A percentile compares a stretch with the other conserved stretches of the same genome.
phyloP scores from a whole-genome alignment of 768 basidiomycete genomes.

The Cubamyces sp. region DNA sequence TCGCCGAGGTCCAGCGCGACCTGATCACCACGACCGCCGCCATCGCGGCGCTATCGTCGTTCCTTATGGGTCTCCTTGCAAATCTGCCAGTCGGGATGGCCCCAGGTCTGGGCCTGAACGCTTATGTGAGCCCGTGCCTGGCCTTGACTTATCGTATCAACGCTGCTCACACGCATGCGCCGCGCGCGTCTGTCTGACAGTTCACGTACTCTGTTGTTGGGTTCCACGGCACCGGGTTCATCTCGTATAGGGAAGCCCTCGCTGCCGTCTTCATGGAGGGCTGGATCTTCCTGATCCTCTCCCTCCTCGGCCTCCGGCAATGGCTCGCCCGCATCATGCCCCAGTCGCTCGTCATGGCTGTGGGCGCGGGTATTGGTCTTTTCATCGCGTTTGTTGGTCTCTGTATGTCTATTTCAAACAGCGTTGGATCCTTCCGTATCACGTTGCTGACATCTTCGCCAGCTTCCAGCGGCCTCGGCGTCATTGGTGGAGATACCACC shows the following conservation, averaged over 20 bases:
- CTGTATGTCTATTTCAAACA: too few species aligned
- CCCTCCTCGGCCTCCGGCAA: constrained; percentile 82
- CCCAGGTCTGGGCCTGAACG: constrained; percentile 83
- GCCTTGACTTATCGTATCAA: background rate
- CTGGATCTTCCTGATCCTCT: constrained; percentile 84
- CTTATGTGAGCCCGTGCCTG: constrained; percentile 57
- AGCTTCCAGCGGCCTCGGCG: constrained; percentile 71
- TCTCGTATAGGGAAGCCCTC: constrained; percentile 79
- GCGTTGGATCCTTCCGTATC: too few species aligned
- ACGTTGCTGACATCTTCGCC: constrained; percentile 3
- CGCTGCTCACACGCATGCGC: constrained; percentile 6
- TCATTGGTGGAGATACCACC: constrained; percentile 72
- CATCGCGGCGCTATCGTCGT: constrained; percentile 71
- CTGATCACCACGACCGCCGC: constrained; percentile 85
- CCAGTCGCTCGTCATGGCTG: constrained; percentile 81
- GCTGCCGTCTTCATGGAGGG: constrained; percentile 89
- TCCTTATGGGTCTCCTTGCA: constrained; percentile 82
- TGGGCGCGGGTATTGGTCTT: constrained; percentile 85
- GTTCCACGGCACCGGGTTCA: constrained; percentile 73
- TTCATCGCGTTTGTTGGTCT: constrained; percentile 72
- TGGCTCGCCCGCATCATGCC: constrained; percentile 91
- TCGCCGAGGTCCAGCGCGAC: constrained; percentile 65
- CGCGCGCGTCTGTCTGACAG: constrained; percentile 39
- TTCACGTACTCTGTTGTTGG: constrained; percentile 90
- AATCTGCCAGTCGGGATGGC: constrained; percentile 92